These are phyloP conservation scores for Bruguiera hainesii DNA, from an alignment of 441 rosid species.

Conservation along the genomic window DNA sequence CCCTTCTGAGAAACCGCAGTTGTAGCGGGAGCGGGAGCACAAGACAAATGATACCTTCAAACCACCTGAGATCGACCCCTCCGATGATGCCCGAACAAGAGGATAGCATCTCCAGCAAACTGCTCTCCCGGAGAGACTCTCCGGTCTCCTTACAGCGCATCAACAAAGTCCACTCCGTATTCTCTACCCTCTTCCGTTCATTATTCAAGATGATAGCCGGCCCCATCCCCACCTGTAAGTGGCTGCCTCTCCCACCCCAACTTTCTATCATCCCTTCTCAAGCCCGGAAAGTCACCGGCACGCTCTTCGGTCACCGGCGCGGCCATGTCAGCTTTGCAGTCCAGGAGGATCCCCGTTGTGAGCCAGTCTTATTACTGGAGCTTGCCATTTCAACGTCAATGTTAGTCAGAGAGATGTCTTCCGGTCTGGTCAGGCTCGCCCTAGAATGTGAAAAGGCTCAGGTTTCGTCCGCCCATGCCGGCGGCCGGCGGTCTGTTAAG, in stretches of 20 bases:
- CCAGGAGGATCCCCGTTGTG: slow-evolving; percentile 65
- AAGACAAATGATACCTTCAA: slow-evolving; percentile 36
- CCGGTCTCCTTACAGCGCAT: slow-evolving; percentile 18
- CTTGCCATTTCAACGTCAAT: slow-evolving; percentile 72
- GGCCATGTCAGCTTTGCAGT: slow-evolving; percentile 82
- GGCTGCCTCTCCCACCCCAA: slow-evolving; percentile 46
- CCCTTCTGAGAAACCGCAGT: slow-evolving; percentile 53
- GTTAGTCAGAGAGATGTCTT: slow-evolving; percentile 80
- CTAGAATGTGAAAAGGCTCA: slow-evolving; percentile 62
- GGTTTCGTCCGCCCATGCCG: slow-evolving; percentile 1
- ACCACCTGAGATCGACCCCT: slow-evolving; percentile 31
- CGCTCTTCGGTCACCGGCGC: slow-evolving; percentile 68
- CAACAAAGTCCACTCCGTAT: slow-evolving; percentile 27
- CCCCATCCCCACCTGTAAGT: slow-evolving; percentile 51
- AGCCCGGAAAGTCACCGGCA: slow-evolving; percentile 77
- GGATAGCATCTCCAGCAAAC: slow-evolving; percentile 28
- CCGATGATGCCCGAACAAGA: slow-evolving; percentile 28
- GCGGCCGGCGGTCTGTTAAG: slow-evolving; percentile 17
- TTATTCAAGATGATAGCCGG: slow-evolving; percentile 45
- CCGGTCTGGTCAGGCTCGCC: slow-evolving; percentile 78
- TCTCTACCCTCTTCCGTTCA: slow-evolving; percentile 56
- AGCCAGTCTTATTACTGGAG: slow-evolving; percentile 71
- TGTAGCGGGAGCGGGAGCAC: slow-evolving; percentile 30
- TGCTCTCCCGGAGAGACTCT: slow-evolving; percentile 34
- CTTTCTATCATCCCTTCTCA: slow-evolving; percentile 46